These are phyloP conservation scores for Talaromyces pinophilus DNA, from an alignment of 2,329 filamentous ascomycete species.

Conservation along the genomic window DNA sequence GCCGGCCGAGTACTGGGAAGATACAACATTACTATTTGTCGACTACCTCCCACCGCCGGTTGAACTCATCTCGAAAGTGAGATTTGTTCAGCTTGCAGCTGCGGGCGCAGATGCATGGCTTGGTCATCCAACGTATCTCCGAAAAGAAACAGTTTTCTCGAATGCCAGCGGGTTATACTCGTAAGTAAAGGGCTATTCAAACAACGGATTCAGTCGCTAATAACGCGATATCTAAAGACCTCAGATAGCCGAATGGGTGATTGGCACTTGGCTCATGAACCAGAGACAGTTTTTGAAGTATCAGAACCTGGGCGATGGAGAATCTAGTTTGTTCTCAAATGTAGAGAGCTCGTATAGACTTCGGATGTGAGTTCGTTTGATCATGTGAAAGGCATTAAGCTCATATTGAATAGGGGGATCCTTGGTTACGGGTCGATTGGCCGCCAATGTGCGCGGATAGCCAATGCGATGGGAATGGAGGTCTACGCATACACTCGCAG, in stretches of 20 bases:
- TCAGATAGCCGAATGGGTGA: conserved; percentile 5
- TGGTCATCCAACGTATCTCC: neutral
- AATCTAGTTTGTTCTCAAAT: neutral
- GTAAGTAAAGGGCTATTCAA: neutral
- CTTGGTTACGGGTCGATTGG: conserved; percentile 8
- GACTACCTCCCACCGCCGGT: neutral
- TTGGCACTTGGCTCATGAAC: conserved; percentile 7
- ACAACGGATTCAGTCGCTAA: neutral
- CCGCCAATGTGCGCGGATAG: conserved; percentile 9
- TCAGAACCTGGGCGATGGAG: neutral
- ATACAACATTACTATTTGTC: neutral
- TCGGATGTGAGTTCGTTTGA: neutral
- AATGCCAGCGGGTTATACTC: conserved; percentile 3
- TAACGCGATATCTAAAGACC: neutral
- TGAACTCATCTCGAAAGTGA: conserved; percentile 2
- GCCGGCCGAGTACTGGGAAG: neutral
- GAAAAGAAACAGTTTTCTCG: neutral
- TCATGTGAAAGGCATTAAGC: neutral
- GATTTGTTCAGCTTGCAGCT: conserved; percentile 10
- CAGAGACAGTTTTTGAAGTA: conserved; percentile 4
- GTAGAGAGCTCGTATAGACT: conserved; percentile 4
- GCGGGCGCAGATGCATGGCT: neutral
- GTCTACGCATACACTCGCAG: conserved; percentile 74
- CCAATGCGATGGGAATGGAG: conserved; percentile 66
- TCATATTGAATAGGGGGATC: neutral